A percentile compares a stretch with the other conserved stretches of the same genome.
Evolutionary conservation across 2,329 filamentous ascomycete species (phyloP).

Genomic region (Hypoxylon sp.): DNA sequence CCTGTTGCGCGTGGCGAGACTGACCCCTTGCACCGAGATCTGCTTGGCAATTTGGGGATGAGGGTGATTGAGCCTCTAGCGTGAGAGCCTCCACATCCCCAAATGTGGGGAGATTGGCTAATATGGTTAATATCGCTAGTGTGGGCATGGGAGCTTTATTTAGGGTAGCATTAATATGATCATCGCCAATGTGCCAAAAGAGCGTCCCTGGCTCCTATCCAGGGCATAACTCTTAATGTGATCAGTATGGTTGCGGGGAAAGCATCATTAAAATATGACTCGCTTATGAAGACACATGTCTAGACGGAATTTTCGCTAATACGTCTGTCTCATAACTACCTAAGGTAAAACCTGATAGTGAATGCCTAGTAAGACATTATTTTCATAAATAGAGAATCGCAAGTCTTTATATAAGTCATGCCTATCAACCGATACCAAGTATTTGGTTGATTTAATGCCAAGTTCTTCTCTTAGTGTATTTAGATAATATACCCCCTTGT

Average conservation of each 20-base stretch:
- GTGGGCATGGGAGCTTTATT: not conserved
- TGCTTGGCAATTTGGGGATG: slow-evolving; percentile 45
- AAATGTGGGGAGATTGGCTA: slow-evolving; percentile 44
- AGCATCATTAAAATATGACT: not conserved
- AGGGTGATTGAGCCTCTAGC: slow-evolving; percentile 17
- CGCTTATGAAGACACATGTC: not conserved
- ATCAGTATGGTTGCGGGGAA: not conserved
- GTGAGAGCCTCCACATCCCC: slow-evolving; percentile 23
- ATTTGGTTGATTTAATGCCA: not conserved
- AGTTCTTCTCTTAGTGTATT: not conserved
- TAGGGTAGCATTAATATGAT: slow-evolving; percentile 33
- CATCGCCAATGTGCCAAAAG: slow-evolving; percentile 14
- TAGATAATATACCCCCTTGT: slow-evolving; percentile 1
- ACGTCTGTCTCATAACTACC: not conserved
- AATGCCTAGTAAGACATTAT: too few species aligned
- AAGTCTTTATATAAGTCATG: not conserved
- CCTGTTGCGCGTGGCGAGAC: slow-evolving; percentile 33
- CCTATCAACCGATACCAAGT: not conserved
- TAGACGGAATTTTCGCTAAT: not conserved
- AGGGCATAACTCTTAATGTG: not conserved
- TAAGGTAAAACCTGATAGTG: too few species aligned
- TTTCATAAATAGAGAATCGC: not conserved
- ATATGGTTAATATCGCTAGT: slow-evolving; percentile 46
- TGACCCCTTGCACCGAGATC: slow-evolving; percentile 31
- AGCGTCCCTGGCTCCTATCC: not conserved